A percentile compares a stretch with the other conserved stretches of the same genome.
Evolutionary conservation across 495 filamentous ascomycete genomes (phyloP).

Genomic region (Entonaema liquescens): DNA sequence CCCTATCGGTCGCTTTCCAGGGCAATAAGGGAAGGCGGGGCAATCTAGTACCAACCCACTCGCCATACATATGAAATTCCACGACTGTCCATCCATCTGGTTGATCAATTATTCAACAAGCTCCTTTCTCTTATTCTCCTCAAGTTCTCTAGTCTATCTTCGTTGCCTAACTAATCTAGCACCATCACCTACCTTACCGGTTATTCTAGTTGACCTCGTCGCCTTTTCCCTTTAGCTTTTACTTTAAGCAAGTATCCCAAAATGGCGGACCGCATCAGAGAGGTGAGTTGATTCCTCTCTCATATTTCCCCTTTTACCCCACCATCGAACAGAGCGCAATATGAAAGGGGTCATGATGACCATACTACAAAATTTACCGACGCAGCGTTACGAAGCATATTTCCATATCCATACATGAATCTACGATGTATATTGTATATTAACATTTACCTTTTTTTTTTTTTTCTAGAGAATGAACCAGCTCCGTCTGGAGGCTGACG

Average conservation of each 20-base stretch:
- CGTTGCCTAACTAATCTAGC: slow-evolving; percentile 33
- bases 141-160: slow-evolving; percentile 28
- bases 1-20: slow-evolving; percentile 39
- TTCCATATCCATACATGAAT: slow-evolving; percentile 23
- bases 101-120: slow-evolving; percentile 41
- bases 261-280: slow-evolving; percentile 79
- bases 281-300: slow-evolving; percentile 66
- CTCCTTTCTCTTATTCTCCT: slow-evolving; percentile 39
- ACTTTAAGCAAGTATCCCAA: slow-evolving; percentile 20
- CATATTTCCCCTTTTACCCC: slow-evolving; percentile 50
- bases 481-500: slow-evolving; percentile 92
- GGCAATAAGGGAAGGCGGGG: slow-evolving; percentile 45
- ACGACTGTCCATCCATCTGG: slow-evolving; percentile 38
- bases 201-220: slow-evolving; percentile 21
- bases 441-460: slow-evolving; percentile 29
- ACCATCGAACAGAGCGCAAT: slow-evolving; percentile 47
- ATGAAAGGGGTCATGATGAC: not conserved
- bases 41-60: slow-evolving; percentile 43
- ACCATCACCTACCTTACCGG: slow-evolving; percentile 30
- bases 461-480: slow-evolving; percentile 81
- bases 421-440: slow-evolving; percentile 16
- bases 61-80: slow-evolving; percentile 46
- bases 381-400: slow-evolving; percentile 4
- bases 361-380: not conserved
- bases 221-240: slow-evolving; percentile 16